These are phyloP conservation scores for Adiantum capillusveneris DNA, from an alignment of 75 land plant species.

Conservation along the genomic window DNA sequence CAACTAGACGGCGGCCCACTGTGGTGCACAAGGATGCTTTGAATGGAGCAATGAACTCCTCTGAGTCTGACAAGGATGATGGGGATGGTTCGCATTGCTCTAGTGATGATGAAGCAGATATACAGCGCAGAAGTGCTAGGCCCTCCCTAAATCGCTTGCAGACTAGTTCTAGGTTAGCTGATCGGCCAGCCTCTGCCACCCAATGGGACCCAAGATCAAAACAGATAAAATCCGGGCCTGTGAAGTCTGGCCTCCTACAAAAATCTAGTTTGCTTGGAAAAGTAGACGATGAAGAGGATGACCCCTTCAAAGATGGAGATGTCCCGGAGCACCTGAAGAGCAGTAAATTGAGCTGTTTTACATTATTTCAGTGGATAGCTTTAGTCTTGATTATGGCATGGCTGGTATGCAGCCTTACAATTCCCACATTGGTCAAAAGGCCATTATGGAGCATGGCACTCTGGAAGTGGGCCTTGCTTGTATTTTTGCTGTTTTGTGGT, in stretches of 20 bases:
- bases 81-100: neutral
- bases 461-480: conserved; percentile 82
- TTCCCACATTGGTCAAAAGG: neutral
- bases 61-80: too few relatives aligned
- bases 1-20: too few relatives aligned
- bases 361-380: too few relatives aligned
- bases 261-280: neutral
- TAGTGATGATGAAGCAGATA: neutral
- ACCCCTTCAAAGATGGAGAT: too few relatives aligned
- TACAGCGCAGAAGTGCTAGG: neutral
- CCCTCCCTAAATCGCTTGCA: neutral
- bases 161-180: neutral
- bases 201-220: conserved; percentile 4
- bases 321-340: too few relatives aligned
- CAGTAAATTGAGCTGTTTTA: too few relatives aligned
- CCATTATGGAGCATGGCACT: conserved; percentile 45
- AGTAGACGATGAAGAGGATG: too few relatives aligned
- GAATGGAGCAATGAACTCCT: too few relatives aligned
- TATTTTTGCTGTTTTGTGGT: conserved; percentile 60
- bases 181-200: neutral
- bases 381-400: too few relatives aligned
- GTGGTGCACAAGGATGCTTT: too few relatives aligned
- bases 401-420: too few relatives aligned
- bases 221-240: conserved; percentile 4
- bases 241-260: too few relatives aligned